Evolutionary conservation across 2,329 filamentous ascomycete genomes (phyloP), one percentile per base, ranked within the genome.

Genomic region (Periconia macrospinosa): DNA sequence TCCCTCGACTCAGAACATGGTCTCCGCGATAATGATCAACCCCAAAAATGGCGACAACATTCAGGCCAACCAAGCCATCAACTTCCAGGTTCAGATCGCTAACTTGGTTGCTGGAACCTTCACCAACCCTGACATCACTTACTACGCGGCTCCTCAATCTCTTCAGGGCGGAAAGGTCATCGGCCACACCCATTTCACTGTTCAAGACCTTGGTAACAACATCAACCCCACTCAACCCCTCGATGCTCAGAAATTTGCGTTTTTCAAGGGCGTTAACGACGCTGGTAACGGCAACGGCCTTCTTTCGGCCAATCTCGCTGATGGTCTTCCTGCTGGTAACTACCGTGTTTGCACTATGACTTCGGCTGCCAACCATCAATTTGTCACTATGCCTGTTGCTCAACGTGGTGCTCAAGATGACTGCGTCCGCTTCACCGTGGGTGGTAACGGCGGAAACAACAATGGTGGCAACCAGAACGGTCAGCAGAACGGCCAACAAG

Each of bases 201-300:
- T 83, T 18, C 82, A 85, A 62, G 73, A 79, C 41, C 66, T 84
- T 40, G 68, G 68, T 14, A 65, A 67, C 33, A 59, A 72, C 33
- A 52, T 75, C 41, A 74, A 73, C 41, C 66, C 74, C 1, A 63
- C 55, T 1, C 65, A 63, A 6, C 71, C 78, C 50, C 66, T 74
- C 42, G 62, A 78, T 54, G 60, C 78, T 45, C 61, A 76, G 10
- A 71, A 73, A 18, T 84, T 84, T 65, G 79, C 73, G 20, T 84
- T 83, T 71, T 85, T 85, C 77, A 83, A 83, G 72, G 82, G 82
- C 53, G 77, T 85, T 63, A 82, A 84, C 59, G 78, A 83, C 56
- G 72, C 64, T 19, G 81, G 78, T 37, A 72, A 82, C 54, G 75
- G 76, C 10, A 66, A 78, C 6, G 81, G 79, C 7, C 61, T 71